Evolutionary conservation across 2,329 filamentous ascomycete species (phyloP).

Genomic region (Apiospora hydei): DNA sequence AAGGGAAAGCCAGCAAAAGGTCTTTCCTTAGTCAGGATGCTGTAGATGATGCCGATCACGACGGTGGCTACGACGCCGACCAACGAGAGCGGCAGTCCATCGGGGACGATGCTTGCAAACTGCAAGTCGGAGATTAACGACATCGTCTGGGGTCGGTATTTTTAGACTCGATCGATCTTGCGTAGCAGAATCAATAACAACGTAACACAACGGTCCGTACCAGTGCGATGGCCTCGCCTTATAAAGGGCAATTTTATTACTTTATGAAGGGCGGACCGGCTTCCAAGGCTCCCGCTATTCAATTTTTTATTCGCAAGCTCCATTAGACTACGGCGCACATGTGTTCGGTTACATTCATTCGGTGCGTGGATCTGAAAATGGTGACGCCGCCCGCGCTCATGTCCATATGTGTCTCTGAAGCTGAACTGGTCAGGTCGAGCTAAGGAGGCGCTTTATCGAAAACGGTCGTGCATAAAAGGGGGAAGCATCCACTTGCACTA

Average conservation of each 20-base stretch:
- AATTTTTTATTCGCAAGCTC: not conserved
- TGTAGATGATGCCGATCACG: constrained; percentile 38
- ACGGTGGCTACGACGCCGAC: constrained; percentile 38
- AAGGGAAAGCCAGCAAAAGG: constrained; percentile 40
- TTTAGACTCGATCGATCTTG: not conserved
- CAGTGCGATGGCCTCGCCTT: not conserved
- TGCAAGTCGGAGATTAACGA: constrained; percentile 21
- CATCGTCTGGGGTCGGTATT: constrained; percentile 4
- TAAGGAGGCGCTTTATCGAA: not conserved
- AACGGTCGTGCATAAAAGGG: not conserved
- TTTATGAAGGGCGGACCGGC: not conserved
- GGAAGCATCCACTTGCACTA: not conserved
- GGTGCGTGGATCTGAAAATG: not conserved
- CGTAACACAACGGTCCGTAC: not conserved
- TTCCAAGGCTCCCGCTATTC: not conserved
- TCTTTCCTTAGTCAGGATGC: constrained; percentile 36
- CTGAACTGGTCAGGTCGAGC: not conserved
- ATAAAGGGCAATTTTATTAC: not conserved
- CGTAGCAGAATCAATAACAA: not conserved
- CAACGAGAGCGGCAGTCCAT: constrained; percentile 39
- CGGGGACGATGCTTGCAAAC: constrained; percentile 35
- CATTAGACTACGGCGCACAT: not conserved
- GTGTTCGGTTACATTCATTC: not conserved
- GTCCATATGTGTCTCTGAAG: not conserved
- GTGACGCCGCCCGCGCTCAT: not conserved